phyloP scores from a whole-genome alignment of 306 rosid species.

The Corylus americana region DNA sequence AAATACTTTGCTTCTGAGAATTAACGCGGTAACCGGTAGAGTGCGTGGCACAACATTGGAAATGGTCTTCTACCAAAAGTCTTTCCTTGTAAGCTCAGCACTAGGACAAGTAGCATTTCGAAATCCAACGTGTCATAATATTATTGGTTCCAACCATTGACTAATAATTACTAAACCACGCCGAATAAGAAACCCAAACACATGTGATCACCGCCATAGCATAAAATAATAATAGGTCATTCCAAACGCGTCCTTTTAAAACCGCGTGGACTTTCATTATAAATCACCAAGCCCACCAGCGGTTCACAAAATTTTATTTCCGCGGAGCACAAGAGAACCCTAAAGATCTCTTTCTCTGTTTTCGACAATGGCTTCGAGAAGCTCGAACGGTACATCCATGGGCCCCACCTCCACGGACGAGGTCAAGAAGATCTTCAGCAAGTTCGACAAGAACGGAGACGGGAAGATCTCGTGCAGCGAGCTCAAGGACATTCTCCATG shows the following conservation, averaged over 20 bases:
- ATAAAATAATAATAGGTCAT: too few species aligned
- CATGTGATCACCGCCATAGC: too few species aligned
- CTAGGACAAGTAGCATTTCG: too few species aligned
- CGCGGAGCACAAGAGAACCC: neutral
- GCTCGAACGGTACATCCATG: neutral
- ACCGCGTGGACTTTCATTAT: neutral
- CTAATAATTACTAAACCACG: too few species aligned
- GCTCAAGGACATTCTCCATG: conserved; percentile 53
- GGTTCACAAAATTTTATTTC: neutral
- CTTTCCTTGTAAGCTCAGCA: too few species aligned
- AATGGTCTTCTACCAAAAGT: too few species aligned
- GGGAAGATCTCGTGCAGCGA: conserved; percentile 74
- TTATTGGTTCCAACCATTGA: too few species aligned
- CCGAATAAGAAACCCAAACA: too few species aligned
- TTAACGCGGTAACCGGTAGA: too few species aligned
- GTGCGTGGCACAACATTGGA: too few species aligned
- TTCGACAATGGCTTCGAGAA: neutral
- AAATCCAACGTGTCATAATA: too few species aligned
- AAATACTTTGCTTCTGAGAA: too few species aligned
- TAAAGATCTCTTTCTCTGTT: neutral
- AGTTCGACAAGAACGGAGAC: conserved; percentile 92
- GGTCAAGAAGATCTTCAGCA: conserved; percentile 60
- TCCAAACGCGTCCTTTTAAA: neutral
- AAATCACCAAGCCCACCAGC: neutral
- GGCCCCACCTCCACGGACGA: conserved; percentile 54